Evolutionary conservation across 2,329 filamentous ascomycete genomes (phyloP).

Genomic region (Ilyonectria mors-panacis): DNA sequence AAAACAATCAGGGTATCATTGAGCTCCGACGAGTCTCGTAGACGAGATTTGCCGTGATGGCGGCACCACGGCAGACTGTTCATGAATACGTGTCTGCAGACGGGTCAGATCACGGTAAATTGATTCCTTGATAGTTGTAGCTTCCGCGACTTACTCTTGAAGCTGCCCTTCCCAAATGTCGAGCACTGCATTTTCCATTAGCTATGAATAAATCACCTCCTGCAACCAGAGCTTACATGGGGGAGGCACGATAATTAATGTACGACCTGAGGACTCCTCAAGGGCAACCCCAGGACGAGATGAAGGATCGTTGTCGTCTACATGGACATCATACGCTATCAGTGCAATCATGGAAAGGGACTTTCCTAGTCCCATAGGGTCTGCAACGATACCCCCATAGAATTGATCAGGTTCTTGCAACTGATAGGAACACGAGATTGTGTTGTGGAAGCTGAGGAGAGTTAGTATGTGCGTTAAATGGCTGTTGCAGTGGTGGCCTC

Average conservation of each 20-base stretch:
- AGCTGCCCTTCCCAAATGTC: neutral
- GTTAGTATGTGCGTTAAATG: neutral
- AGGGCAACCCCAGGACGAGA: constrained; percentile 45
- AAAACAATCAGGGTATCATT: constrained; percentile 47
- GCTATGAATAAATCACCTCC: neutral
- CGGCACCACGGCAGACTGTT: neutral
- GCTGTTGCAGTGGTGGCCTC: neutral
- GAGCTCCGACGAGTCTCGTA: too few relatives aligned
- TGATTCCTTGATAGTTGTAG: neutral
- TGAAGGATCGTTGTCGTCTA: neutral
- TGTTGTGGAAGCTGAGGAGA: neutral
- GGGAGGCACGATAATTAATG: neutral
- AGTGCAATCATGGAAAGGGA: constrained; percentile 58
- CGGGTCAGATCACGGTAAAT: too few relatives aligned
- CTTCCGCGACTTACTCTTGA: neutral
- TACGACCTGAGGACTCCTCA: neutral
- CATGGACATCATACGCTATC: neutral
- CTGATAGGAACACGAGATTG: neutral
- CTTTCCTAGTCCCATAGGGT: constrained; percentile 63
- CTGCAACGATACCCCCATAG: constrained; percentile 59
- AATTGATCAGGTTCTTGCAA: constrained; percentile 52
- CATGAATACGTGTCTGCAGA: neutral
- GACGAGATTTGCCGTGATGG: neutral
- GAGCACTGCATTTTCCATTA: neutral
- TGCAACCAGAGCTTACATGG: too few relatives aligned